Evolutionary conservation across 352 stramenopile species (phyloP).

Genomic region (Globisporangium paroecandrum): DNA sequence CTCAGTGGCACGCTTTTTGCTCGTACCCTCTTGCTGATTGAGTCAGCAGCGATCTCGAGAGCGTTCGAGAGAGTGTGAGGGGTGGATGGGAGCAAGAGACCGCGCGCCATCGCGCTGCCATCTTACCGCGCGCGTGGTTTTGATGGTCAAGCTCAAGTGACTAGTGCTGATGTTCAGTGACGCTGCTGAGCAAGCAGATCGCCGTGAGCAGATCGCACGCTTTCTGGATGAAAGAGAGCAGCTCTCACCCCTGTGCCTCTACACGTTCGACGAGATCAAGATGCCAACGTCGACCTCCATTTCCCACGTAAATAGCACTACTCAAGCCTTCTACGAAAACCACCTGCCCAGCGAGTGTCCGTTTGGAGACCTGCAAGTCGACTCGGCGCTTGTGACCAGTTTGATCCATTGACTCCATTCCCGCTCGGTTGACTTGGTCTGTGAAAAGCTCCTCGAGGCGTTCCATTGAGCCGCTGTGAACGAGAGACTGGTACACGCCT

Average conservation of each 20-base stretch:
- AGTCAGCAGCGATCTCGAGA: background rate
- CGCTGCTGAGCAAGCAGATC: background rate
- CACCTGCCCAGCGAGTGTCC: conserved; percentile 33
- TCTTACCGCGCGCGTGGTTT: background rate
- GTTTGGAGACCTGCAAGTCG: conserved; percentile 60
- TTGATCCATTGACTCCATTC: too few relatives aligned
- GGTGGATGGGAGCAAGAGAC: background rate
- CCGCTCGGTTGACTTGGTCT: too few relatives aligned
- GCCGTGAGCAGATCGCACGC: conserved; percentile 14
- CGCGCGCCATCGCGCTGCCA: background rate
- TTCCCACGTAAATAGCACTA: background rate
- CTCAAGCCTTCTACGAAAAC: conserved; percentile 19
- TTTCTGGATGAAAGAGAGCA: conserved; percentile 19
- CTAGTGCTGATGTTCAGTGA: background rate
- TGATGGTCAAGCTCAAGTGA: background rate
- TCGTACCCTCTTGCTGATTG: background rate
- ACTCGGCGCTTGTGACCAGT: conserved; percentile 24
- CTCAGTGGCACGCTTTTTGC: background rate
- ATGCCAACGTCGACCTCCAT: background rate
- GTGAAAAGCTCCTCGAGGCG: too few relatives aligned
- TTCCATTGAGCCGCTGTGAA: too few relatives aligned
- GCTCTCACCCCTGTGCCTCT: conserved; percentile 30
- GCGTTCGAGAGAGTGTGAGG: background rate
- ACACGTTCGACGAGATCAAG: conserved; percentile 33
- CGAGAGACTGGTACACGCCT: too few relatives aligned